phyloP scores from a whole-genome alignment of 805 yeast genomes.

The Lipomyces lipofer region DNA sequence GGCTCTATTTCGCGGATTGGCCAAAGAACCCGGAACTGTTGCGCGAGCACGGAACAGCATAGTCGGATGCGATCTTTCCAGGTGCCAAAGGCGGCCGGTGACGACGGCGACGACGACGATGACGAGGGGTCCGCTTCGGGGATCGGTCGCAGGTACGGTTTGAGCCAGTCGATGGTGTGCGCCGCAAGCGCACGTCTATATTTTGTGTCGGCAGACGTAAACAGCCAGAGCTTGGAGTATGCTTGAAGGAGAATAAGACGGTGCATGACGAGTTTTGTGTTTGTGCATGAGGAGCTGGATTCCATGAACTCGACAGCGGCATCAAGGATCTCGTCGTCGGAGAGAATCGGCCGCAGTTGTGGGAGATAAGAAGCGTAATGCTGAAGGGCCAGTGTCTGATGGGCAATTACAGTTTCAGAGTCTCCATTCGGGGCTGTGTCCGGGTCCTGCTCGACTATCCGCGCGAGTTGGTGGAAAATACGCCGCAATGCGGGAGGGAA shows the following conservation, averaged over 20 bases:
- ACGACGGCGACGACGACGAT: background rate
- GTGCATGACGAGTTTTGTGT: constrained; percentile 28
- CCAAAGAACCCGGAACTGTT: constrained; percentile 37
- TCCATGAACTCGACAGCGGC: constrained; percentile 37
- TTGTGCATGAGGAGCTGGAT: constrained; percentile 9
- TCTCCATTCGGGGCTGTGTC: background rate
- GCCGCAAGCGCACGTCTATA: constrained; percentile 6
- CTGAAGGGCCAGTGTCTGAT: constrained; percentile 18
- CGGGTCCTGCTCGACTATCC: constrained; percentile 11
- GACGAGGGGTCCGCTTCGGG: constrained; percentile 10
- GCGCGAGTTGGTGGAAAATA: constrained; percentile 12
- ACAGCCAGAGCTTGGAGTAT: constrained; percentile 35
- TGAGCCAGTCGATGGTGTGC: constrained; percentile 24
- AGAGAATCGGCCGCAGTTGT: constrained; percentile 36
- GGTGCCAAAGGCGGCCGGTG: constrained; percentile 10
- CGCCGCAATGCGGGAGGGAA: constrained; percentile 3
- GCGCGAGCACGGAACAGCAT: constrained; percentile 35
- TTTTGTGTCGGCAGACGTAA: constrained; percentile 5
- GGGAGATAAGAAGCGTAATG: constrained; percentile 17
- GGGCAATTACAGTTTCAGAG: constrained; percentile 8
- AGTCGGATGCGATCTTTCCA: constrained; percentile 36
- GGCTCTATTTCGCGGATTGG: constrained; percentile 34
- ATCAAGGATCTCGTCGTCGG: constrained; percentile 39
- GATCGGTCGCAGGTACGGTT: constrained; percentile 13
- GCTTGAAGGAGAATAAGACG: constrained; percentile 55